A percentile compares a stretch with the other conserved stretches of the same genome.
phyloP scores from a whole-genome alignment of 176 grass and related monocot genomes.

The Eleusine indica region DNA sequence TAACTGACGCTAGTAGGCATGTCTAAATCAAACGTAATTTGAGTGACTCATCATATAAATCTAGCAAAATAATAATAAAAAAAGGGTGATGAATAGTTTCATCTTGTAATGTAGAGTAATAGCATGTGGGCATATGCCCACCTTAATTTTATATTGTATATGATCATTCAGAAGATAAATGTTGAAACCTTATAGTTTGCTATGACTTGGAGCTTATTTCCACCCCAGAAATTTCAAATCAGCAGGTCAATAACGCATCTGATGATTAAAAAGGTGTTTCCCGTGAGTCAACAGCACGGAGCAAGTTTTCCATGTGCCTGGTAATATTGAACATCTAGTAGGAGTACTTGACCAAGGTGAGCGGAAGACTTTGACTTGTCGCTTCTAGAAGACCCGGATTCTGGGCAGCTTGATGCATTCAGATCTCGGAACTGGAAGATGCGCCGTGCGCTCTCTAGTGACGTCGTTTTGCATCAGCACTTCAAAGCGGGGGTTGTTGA shows the following conservation, averaged over 20 bases:
- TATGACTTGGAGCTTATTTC: neutral
- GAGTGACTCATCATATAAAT: too few relatives aligned
- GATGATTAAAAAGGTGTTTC: neutral
- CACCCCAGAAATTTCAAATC: constrained; percentile 14
- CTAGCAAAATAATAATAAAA: too few relatives aligned
- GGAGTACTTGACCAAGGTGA: constrained; percentile 1
- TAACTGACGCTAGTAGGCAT: too few relatives aligned
- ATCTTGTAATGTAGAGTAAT: too few relatives aligned
- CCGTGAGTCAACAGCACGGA: neutral
- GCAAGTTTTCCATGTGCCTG: constrained; percentile 9
- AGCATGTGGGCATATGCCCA: too few relatives aligned
- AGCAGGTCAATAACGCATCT: constrained; percentile 16
- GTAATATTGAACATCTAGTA: constrained; percentile 2
- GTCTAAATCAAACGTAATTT: too few relatives aligned
- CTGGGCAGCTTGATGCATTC: neutral
- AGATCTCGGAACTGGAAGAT: neutral
- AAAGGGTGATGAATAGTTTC: too few relatives aligned
- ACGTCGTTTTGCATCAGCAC: neutral
- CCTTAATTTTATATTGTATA: too few relatives aligned
- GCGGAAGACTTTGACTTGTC: constrained; percentile 24
- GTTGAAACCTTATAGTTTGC: neutral
- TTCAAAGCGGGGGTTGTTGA: neutral
- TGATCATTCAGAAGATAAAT: neutral
- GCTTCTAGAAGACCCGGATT: constrained; percentile 13
- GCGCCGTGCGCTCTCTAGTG: neutral